Evolutionary conservation across 2,329 filamentous ascomycete genomes (phyloP), one percentile per base, ranked within the genome.

Genomic region (Cladophialophora exuberans): DNA sequence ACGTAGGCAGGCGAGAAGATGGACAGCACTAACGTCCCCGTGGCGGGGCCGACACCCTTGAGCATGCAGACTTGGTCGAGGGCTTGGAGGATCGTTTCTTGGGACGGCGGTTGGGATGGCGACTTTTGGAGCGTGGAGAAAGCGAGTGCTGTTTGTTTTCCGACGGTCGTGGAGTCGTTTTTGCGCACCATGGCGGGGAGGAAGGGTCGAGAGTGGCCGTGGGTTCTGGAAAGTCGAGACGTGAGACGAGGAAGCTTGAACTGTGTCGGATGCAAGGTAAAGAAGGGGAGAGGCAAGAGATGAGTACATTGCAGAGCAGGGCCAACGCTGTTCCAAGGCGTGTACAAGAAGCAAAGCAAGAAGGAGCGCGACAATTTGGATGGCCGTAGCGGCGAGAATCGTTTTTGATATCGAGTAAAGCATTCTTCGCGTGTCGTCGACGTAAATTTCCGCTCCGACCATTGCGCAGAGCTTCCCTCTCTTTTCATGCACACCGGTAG

Each of bases 31-130:
- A 77, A 62, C 1, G 74, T 74, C 2, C 72, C 73, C 1, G 74
- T 76, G 5, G 74, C 74, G 0, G 70, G 67, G 0, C 74, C 74
- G 2, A 76, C 70, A 4, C 73, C 74, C 6, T 70, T 70, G 4
- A 77, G 65, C 2, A 63, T 62, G n/a, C 66, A 69, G 1, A 75
- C 62, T 0, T 61, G 56, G 13, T 73, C 67, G 2, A 76, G 55
- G 36, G 72, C 72, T 5, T 59, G 46, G 2, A 63, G 53, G 3
- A 63, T 51, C 1, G 59, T 52, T 9, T 35, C 49, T 17, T 28
- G 36, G 11, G 49, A 42, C n/a, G 33, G 22, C 3, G 13, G 3
- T 13, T 31, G 23, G 4, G 26, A 30, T 36, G 31, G 15, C 7
- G n/a, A 15, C 20, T 23, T n/a, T n/a, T n/a, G n/a, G 9, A 54